Conservation (phyloP, 202 grass and related monocot genomes). For the Eragrostis tef region DNA sequence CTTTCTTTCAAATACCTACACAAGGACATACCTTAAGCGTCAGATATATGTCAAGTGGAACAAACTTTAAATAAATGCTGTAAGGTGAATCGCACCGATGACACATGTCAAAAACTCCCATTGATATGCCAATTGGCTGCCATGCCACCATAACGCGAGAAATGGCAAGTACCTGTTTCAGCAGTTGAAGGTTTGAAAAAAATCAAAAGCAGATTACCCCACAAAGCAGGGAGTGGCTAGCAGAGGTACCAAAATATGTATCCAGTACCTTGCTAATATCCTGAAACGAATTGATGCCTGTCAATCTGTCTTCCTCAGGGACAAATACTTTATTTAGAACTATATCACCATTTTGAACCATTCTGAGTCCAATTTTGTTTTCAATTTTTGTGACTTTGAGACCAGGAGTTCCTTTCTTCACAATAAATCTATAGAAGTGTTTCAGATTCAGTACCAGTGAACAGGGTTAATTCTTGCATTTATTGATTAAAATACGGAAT, state of each 20-base stretch:
- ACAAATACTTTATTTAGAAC: conserved; percentile 90
- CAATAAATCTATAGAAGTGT: conserved; percentile 76
- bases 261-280: conserved; percentile 86
- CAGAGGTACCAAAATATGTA: neutral
- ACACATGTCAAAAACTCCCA: conserved; percentile 96
- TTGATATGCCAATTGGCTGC: conserved; percentile 93
- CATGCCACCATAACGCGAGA: conserved; percentile 94
- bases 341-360: conserved; percentile 99
- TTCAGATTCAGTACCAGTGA: conserved; percentile 34
- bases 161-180: conserved; percentile 84
- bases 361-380: conserved; percentile 98
- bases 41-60: conserved; percentile 19
- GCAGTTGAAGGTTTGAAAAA: conserved; percentile 28
- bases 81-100: conserved; percentile 60
- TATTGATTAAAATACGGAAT: conserved; percentile 1
- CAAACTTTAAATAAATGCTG: neutral
- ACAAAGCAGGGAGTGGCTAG: neutral
- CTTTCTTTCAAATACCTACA: conserved; percentile 95
- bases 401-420: conserved; percentile 85
- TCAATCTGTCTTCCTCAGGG: conserved; percentile 86
- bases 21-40: conserved; percentile 27
- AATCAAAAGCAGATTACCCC: conserved; percentile 1
- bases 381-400: conserved; percentile 87
- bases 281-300: conserved; percentile 86
- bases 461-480: conserved; percentile 1